These are phyloP conservation scores for Nidula microcarpa DNA, from an alignment of 768 basidiomycete species.

Conservation along the genomic window DNA sequence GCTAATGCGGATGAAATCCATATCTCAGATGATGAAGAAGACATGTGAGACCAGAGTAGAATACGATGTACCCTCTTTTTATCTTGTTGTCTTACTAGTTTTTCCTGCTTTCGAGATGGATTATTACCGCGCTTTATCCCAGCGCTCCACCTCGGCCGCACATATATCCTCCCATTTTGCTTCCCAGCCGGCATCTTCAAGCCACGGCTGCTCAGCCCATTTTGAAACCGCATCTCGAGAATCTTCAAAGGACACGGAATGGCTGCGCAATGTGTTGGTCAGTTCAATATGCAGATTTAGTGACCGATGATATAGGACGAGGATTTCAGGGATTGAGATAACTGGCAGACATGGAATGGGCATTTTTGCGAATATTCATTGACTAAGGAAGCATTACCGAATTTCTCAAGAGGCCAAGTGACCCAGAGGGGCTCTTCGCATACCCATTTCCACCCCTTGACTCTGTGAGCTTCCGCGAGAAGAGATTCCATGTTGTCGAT, in stretches of 20 bases:
- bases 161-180: constrained; percentile 78
- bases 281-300: constrained; percentile 53
- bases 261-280: constrained; percentile 54
- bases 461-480: constrained; percentile 65
- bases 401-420: constrained; percentile 79
- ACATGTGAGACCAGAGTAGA: constrained; percentile 32
- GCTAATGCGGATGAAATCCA: constrained; percentile 82
- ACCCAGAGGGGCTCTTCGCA: constrained; percentile 73
- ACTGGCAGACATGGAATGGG: constrained; percentile 36
- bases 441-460: constrained; percentile 72
- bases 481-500: constrained; percentile 65
- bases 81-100: constrained; percentile 5
- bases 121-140: constrained; percentile 36
- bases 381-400: constrained; percentile 42
- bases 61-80: background rate
- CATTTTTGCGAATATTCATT: background rate
- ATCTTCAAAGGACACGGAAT: constrained; percentile 67
- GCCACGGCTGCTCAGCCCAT: constrained; percentile 69
- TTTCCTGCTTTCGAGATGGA: constrained; percentile 7
- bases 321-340: constrained; percentile 48
- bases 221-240: constrained; percentile 57
- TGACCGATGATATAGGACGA: constrained; percentile 67
- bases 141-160: constrained; percentile 70
- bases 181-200: constrained; percentile 69
- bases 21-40: constrained; percentile 84